These are phyloP conservation scores for Dictyostelium capitatum DNA, from an alignment of 78 protist genomes.

Conservation along the genomic window DNA sequence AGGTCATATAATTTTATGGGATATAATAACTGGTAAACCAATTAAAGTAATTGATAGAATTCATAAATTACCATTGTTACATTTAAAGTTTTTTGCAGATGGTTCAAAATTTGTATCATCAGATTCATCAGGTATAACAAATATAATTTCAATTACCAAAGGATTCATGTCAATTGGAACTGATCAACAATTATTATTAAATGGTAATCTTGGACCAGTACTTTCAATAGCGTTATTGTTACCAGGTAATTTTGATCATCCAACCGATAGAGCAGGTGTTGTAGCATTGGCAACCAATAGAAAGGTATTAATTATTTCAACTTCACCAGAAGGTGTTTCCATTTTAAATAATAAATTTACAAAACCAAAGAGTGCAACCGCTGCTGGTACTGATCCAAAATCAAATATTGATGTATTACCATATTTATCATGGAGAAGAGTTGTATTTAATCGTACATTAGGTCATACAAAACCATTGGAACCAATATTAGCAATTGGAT, in stretches of 20 bases:
- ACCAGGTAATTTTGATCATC: slow-evolving; percentile 71
- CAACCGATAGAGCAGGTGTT: slow-evolving; percentile 48
- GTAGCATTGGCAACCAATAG: slow-evolving; percentile 63
- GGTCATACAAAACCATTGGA: slow-evolving; percentile 77
- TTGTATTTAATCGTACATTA: neutral
- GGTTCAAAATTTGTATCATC: slow-evolving; percentile 51
- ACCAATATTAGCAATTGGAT: slow-evolving; percentile 76
- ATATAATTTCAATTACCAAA: slow-evolving; percentile 1
- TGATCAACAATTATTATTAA: slow-evolving; percentile 70
- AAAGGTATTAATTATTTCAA: slow-evolving; percentile 59
- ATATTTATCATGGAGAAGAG: slow-evolving; percentile 70
- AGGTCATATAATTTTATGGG: slow-evolving; percentile 65
- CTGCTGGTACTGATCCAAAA: neutral
- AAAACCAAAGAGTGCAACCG: neutral
- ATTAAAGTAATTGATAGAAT: slow-evolving; percentile 48
- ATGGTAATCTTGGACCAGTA: slow-evolving; percentile 74
- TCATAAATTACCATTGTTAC: slow-evolving; percentile 52
- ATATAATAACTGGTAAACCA: slow-evolving; percentile 48
- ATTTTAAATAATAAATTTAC: slow-evolving; percentile 66
- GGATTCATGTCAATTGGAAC: slow-evolving; percentile 65
- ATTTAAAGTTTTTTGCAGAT: slow-evolving; percentile 60
- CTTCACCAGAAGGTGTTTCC: slow-evolving; percentile 46
- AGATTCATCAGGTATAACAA: slow-evolving; percentile 48
- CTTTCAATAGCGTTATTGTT: slow-evolving; percentile 20
- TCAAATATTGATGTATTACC: neutral